Conservation (phyloP, 2,329 filamentous ascomycete genomes). For the Penicillium sp. region DNA sequence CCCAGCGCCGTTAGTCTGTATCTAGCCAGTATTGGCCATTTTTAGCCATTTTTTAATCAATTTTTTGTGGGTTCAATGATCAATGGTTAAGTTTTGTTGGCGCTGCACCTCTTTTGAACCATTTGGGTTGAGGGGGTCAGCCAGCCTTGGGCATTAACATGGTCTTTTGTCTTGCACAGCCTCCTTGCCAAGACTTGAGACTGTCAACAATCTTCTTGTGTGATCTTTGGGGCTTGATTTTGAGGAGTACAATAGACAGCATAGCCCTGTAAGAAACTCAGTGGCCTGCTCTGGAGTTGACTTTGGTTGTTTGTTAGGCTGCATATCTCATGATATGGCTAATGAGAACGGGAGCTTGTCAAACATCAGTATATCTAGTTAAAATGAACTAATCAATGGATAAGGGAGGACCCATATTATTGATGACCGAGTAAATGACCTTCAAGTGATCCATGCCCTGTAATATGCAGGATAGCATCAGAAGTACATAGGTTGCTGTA, state of each 20-base stretch:
- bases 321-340: neutral
- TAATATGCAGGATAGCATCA: neutral
- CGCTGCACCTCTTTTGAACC: neutral
- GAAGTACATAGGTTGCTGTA: neutral
- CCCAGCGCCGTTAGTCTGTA: neutral
- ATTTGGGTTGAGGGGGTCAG: neutral
- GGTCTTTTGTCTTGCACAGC: conserved; percentile 6
- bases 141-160: neutral
- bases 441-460: neutral
- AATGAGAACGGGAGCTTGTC: neutral
- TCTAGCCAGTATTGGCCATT: neutral
- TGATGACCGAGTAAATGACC: neutral
- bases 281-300: neutral
- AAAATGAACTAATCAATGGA: neutral
- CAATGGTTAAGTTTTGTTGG: neutral
- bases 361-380: neutral
- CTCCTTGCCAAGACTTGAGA: conserved; percentile 13
- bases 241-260: neutral
- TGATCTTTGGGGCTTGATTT: no score
- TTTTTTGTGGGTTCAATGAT: neutral
- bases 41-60: neutral
- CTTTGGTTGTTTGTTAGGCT: neutral
- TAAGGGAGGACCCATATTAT: neutral
- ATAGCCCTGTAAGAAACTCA: neutral
- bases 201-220: neutral